Conservation (phyloP, 2,329 filamentous ascomycete species). For the Bipolaris cookei region DNA sequence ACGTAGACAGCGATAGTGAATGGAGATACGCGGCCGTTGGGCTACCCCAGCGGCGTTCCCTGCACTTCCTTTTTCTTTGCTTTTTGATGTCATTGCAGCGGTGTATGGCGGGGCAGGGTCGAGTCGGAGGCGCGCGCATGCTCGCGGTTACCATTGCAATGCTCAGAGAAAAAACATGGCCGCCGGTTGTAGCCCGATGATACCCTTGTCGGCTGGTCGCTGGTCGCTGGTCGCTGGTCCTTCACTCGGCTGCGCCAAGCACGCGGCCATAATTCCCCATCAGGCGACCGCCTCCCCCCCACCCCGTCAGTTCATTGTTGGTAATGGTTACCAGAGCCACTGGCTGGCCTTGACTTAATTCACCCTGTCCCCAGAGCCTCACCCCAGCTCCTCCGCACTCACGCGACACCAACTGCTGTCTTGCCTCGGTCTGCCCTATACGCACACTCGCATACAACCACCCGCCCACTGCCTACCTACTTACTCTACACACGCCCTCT, state of each 20-base stretch:
- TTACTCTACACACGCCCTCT: neutral
- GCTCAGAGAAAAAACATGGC: conserved; percentile 9
- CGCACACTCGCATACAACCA: neutral
- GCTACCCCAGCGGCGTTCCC: neutral
- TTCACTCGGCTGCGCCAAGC: conserved; percentile 12
- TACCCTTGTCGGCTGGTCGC: conserved; percentile 5
- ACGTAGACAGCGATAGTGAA: neutral
- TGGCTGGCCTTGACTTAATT: conserved; percentile 21
- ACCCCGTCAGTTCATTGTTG: conserved; percentile 18
- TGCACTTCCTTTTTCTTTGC: neutral
- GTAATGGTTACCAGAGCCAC: conserved; percentile 20
- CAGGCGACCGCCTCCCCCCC: conserved; percentile 12
- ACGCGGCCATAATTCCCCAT: conserved; percentile 15
- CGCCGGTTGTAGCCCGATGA: conserved; percentile 17
- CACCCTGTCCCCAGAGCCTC: conserved; percentile 26
- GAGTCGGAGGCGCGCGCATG: neutral
- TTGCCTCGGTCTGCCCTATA: conserved; percentile 1
- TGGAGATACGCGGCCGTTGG: neutral
- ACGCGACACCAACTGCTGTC: conserved; percentile 12
- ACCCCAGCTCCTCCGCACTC: conserved; percentile 19
- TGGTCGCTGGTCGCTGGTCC: neutral
- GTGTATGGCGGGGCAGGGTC: neutral
- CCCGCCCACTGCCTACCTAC: no score
- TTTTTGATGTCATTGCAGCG: neutral
- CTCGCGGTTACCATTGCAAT: conserved; percentile 10